A percentile compares a stretch with the other conserved stretches of the same genome.
phyloP scores from a whole-genome alignment of 495 filamentous ascomycete genomes.

The Cudoniella acicularis region DNA sequence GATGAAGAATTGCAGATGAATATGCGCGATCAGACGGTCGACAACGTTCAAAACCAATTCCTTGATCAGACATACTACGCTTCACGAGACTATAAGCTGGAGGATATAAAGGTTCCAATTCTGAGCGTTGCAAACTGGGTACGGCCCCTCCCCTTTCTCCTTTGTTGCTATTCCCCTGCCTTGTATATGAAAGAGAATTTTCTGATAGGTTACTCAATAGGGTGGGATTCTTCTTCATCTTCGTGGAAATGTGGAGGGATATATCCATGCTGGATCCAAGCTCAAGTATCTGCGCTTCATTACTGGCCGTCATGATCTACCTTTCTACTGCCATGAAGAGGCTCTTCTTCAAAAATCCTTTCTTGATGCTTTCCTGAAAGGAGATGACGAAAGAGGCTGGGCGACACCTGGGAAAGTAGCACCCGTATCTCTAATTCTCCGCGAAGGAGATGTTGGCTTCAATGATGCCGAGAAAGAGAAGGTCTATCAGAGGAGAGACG shows the following conservation, averaged over 20 bases:
- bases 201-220: no score
- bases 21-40: conserved; percentile 55
- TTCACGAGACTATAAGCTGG: conserved; percentile 54
- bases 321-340: conserved; percentile 65
- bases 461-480: conserved; percentile 56
- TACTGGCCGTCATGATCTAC: conserved; percentile 65
- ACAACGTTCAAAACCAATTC: conserved; percentile 51
- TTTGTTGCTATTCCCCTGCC: conserved; percentile 60
- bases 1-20: conserved; percentile 48
- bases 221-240: conserved; percentile 61
- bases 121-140: conserved; percentile 56
- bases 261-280: conserved; percentile 52
- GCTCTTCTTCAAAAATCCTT: conserved; percentile 62
- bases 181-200: no score
- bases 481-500: conserved; percentile 44
- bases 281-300: conserved; percentile 66
- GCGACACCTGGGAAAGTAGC: conserved; percentile 46
- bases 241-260: conserved; percentile 65
- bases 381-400: conserved; percentile 58
- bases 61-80: conserved; percentile 60
- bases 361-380: conserved; percentile 65
- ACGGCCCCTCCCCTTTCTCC: conserved; percentile 53
- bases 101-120: conserved; percentile 59
- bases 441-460: conserved; percentile 60
- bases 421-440: conserved; percentile 52